phyloP scores from a whole-genome alignment of 1,284 basidiomycete genomes.

The Ustilago bromivora region DNA sequence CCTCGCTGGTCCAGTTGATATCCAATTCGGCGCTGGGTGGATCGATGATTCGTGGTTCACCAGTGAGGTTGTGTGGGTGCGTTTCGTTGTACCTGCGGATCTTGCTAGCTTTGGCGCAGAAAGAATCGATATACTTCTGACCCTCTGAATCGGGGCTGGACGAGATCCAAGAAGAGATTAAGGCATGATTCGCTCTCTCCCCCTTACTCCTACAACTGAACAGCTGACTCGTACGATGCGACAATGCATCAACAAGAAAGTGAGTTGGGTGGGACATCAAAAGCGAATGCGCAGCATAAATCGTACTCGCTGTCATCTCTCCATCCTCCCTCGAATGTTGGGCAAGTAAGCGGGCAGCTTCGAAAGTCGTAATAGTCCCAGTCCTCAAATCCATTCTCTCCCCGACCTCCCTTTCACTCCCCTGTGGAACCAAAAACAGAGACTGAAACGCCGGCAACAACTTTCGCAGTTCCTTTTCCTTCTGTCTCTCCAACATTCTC shows the following conservation, averaged over 20 bases:
- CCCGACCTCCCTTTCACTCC: not conserved
- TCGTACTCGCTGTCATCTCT: constrained; percentile 44
- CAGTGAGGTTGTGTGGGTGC: constrained; percentile 74
- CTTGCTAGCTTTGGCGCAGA: constrained; percentile 68
- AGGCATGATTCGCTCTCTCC: constrained; percentile 75
- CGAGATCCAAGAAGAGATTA: constrained; percentile 75
- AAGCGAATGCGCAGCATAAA: constrained; percentile 80
- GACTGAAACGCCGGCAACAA: constrained; percentile 45
- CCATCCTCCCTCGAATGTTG: constrained; percentile 15
- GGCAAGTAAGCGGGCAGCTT: constrained; percentile 25
- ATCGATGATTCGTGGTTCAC: constrained; percentile 73
- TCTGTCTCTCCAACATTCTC: constrained; percentile 34
- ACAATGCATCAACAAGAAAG: constrained; percentile 76
- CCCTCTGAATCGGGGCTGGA: constrained; percentile 35
- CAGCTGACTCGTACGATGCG: constrained; percentile 75
- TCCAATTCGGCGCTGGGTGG: constrained; percentile 12
- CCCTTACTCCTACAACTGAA: constrained; percentile 80
- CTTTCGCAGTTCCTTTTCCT: constrained; percentile 44
- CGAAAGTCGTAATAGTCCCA: constrained; percentile 41
- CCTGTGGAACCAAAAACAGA: constrained; percentile 36
- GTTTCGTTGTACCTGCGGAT: constrained; percentile 28
- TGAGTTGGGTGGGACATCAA: constrained; percentile 77
- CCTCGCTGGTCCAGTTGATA: constrained; percentile 74
- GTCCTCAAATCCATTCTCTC: constrained; percentile 40
- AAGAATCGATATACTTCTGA: constrained; percentile 44